A percentile compares a stretch with the other conserved stretches of the same genome.
Conservation (phyloP, 179 eudicot genomes). For the Gypsophila paniculata region DNA sequence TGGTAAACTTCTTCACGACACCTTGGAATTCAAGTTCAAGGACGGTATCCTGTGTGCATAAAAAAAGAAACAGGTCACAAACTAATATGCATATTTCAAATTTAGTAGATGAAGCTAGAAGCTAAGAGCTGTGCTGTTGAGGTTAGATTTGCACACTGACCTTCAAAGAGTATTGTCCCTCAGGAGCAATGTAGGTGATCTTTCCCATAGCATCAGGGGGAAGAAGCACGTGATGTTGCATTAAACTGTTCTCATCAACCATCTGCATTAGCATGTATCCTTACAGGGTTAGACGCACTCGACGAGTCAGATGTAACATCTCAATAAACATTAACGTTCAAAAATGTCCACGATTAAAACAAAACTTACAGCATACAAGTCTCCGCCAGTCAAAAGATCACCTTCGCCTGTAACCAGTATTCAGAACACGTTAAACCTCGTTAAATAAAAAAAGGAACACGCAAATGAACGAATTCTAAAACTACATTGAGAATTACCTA, state of each 20-base stretch:
- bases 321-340: neutral
- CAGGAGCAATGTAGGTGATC: conserved; percentile 81
- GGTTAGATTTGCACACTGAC: conserved; percentile 31
- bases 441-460: neutral
- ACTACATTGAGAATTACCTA: conserved; percentile 37
- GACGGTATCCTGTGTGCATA: conserved; percentile 75
- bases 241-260: conserved; percentile 82
- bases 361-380: conserved; percentile 89
- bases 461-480: neutral
- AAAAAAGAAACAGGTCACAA: conserved; percentile 2
- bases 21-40: conserved; percentile 99
- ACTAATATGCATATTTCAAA: neutral
- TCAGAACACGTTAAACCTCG: conserved; percentile 8
- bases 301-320: neutral
- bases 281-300: conserved; percentile 14
- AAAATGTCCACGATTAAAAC: neutral
- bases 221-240: conserved; percentile 82
- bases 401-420: conserved; percentile 68
- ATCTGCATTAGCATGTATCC: conserved; percentile 43
- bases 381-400: conserved; percentile 91
- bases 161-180: conserved; percentile 89
- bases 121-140: neutral
- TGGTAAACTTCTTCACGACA: conserved; percentile 81
- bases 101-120: neutral
- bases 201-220: conserved; percentile 99